These are phyloP conservation scores for Trametes cubensis DNA, from an alignment of 768 basidiomycete species.

Conservation along the genomic window DNA sequence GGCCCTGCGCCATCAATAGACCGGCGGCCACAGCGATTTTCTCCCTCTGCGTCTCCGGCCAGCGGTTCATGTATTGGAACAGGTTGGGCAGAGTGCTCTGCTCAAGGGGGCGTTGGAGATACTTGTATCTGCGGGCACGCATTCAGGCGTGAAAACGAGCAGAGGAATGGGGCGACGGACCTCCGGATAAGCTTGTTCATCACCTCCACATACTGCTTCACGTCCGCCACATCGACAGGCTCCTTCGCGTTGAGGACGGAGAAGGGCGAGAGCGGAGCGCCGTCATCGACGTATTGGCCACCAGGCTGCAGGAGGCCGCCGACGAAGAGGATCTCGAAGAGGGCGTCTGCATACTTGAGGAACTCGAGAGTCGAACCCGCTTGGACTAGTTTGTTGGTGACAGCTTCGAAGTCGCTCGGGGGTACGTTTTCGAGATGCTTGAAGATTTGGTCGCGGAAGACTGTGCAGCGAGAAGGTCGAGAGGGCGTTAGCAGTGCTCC, in stretches of 20 bases:
- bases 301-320: slow-evolving; percentile 97
- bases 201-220: slow-evolving; percentile 93
- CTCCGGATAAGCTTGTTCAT: slow-evolving; percentile 95
- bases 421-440: slow-evolving; percentile 87
- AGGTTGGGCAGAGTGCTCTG: slow-evolving; percentile 79
- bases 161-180: slow-evolving; percentile 41
- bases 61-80: slow-evolving; percentile 88
- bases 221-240: slow-evolving; percentile 77
- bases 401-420: slow-evolving; percentile 79
- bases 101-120: slow-evolving; percentile 97
- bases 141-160: slow-evolving; percentile 7
- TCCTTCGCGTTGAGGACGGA: slow-evolving; percentile 82
- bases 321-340: slow-evolving; percentile 95
- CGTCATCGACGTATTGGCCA: slow-evolving; percentile 87
- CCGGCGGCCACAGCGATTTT: slow-evolving; percentile 84
- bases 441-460: slow-evolving; percentile 92
- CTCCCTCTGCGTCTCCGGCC: slow-evolving; percentile 74
- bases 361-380: slow-evolving; percentile 93
- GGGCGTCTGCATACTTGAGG: slow-evolving; percentile 94
- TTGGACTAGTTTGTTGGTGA: slow-evolving; percentile 82
- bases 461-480: slow-evolving; percentile 48
- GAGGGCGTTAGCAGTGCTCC: neutral
- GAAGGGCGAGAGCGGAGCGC: slow-evolving; percentile 84
- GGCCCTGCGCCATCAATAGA: slow-evolving; percentile 81
- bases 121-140: slow-evolving; percentile 78